Evolutionary conservation across 2,329 filamentous ascomycete species (phyloP).

Genomic region (Sporothrix variecibatus): DNA sequence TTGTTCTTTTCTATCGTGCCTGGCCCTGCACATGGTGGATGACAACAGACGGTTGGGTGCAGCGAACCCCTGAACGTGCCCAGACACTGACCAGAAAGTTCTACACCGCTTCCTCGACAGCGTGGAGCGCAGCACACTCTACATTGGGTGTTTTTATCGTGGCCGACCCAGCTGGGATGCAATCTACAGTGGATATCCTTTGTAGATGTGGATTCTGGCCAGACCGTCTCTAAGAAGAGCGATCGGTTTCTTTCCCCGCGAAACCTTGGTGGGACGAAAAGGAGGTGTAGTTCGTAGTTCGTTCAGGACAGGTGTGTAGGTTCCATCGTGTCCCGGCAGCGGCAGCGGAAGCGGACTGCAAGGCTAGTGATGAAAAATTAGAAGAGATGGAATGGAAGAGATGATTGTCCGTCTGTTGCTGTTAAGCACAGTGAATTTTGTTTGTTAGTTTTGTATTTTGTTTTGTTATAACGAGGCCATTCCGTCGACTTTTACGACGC

Average conservation of each 20-base stretch:
- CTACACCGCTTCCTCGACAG: not conserved
- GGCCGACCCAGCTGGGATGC: not conserved
- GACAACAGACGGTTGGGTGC: not conserved
- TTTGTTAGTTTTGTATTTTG: not conserved
- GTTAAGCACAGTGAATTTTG: not conserved
- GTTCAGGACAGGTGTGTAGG: not conserved
- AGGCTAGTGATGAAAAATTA: not conserved
- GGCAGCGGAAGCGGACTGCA: not conserved
- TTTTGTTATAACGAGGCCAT: constrained; percentile 3
- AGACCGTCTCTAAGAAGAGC: not conserved
- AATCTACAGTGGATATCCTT: not conserved
- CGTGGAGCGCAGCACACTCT: not conserved
- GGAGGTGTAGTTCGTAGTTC: not conserved
- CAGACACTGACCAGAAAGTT: not conserved
- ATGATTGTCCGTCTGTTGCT: not conserved
- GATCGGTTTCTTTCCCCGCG: constrained; percentile 13
- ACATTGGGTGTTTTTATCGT: not conserved
- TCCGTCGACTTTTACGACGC: not conserved
- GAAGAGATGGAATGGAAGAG: not conserved
- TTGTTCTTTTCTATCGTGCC: not conserved
- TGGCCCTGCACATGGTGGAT: not conserved
- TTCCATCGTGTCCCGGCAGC: not conserved
- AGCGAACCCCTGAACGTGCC: not conserved
- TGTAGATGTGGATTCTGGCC: not conserved
- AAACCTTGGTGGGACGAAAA: not conserved